Percentiles rank a stretch among this genome's conserved stretches.
Conservation (phyloP, 768 basidiomycete species). For the Daedaleopsis nitida region DNA sequence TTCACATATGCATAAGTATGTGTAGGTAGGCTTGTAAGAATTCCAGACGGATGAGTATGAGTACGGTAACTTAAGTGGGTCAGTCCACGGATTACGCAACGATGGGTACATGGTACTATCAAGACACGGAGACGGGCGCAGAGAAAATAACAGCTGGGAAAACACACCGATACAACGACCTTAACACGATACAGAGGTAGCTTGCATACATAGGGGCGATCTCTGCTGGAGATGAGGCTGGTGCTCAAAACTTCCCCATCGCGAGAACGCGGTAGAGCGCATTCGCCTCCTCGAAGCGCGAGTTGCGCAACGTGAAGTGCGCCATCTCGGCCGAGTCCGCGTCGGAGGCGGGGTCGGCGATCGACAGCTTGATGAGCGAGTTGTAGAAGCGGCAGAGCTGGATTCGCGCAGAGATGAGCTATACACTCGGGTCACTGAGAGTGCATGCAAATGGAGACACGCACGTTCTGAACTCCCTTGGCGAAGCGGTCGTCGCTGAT, state of each 20-base stretch:
- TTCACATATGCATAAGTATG: neutral
- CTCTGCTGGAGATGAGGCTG: neutral
- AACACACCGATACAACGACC: neutral
- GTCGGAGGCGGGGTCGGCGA: conserved; percentile 58
- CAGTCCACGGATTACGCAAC: neutral
- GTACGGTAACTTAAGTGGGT: neutral
- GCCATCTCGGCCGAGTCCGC: conserved; percentile 80
- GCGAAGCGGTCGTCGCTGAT: conserved; percentile 74
- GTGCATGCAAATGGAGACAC: conserved; percentile 21
- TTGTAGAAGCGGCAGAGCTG: conserved; percentile 79
- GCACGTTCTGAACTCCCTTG: conserved; percentile 71
- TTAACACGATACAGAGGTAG: neutral
- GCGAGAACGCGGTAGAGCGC: conserved; percentile 68
- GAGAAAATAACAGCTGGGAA: neutral
- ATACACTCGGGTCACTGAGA: conserved; percentile 4
- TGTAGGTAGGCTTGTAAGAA: neutral
- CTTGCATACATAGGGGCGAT: neutral
- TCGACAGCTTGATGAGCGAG: conserved; percentile 64
- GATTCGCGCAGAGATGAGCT: neutral
- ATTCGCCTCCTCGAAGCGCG: conserved; percentile 79
- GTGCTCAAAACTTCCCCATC: conserved; percentile 35
- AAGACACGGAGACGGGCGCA: neutral
- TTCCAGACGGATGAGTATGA: neutral
- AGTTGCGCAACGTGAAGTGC: conserved; percentile 71
- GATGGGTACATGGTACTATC: neutral